These are phyloP conservation scores for Saccharomycopsis malanga DNA, from an alignment of 805 yeast species.

Conservation along the genomic window DNA sequence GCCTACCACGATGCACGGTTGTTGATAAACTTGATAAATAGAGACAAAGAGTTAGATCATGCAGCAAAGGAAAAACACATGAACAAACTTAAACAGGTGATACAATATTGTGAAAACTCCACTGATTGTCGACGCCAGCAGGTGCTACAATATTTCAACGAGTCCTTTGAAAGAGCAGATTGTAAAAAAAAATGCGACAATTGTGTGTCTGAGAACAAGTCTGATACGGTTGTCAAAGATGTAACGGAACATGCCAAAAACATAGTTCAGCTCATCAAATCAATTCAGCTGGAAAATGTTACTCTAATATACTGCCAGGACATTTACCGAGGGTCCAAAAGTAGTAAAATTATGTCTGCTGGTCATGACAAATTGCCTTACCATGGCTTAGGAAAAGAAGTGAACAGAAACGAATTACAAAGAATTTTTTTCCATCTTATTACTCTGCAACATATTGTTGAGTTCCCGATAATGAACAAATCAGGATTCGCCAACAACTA, in stretches of 20 bases:
- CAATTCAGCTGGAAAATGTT: constrained; percentile 51
- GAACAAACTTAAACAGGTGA: constrained; percentile 70
- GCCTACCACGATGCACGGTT: constrained; percentile 72
- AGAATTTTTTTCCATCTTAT: constrained; percentile 75
- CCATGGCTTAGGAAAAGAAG: constrained; percentile 64
- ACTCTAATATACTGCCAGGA: constrained; percentile 81
- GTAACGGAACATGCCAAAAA: constrained; percentile 57
- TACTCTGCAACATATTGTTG: constrained; percentile 57
- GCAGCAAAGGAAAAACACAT: constrained; percentile 69
- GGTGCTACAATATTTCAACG: constrained; percentile 87
- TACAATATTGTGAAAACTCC: constrained; percentile 84
- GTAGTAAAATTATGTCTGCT: constrained; percentile 49
- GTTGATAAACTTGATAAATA: constrained; percentile 67
- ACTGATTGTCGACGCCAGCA: constrained; percentile 88
- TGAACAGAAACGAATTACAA: constrained; percentile 67
- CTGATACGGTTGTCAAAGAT: constrained; percentile 49
- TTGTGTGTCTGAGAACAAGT: constrained; percentile 44
- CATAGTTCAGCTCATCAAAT: constrained; percentile 52
- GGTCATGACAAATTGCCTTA: constrained; percentile 55
- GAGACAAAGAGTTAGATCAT: constrained; percentile 60
- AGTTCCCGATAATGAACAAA: constrained; percentile 62
- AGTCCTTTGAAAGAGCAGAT: constrained; percentile 54
- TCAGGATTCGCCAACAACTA: constrained; percentile 81
- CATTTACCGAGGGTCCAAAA: constrained; percentile 65
- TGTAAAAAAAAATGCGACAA: constrained; percentile 83